Base-by-base conservation (phyloP, 2,329 filamentous ascomycete species). In the Calonectria leucothoes region DNA sequence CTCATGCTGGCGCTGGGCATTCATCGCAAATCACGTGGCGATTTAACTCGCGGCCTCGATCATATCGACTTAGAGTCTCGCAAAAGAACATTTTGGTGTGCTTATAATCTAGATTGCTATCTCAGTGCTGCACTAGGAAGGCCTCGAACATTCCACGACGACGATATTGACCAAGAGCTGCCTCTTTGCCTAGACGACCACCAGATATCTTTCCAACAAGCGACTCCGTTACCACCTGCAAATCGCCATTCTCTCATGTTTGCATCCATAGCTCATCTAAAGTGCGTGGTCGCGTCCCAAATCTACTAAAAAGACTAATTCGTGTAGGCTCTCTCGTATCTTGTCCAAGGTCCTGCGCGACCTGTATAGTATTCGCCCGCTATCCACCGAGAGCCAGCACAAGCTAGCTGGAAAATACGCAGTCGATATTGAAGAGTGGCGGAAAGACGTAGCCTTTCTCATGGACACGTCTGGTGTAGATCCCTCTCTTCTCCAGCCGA, bases 101-200 rank as follows among this genome's bases (percentile, higher is more conserved):
- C 90, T 0, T 93, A 93, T 77, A 90, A 88, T 17, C 82, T 93
- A 4, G 91, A 93, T 78, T 91, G 90, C 65, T 93, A 93, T 73
- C 85, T 94, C 15, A 91, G 91, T 69, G 89, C 90, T 25, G 89
- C 91, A 64, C 86, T 93, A 12, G 92, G 92, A 2, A 85, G 91
- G 23, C 92, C 92, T 1, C 83, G 89, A 20, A 87, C 91, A 2
- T 90, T 93, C 63, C 91, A 91, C 71, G 90, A 93, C 61, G 91
- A 93, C 55, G 91, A 93, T 69, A 92, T 93, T 65, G 91, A 93
- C 73, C 90, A 92, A 74, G 88, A 91, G 20, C 82, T 91, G 17
- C 91, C 91, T 0, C 83, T 85, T 10, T 82, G 84, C 27, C 85
- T 91, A 8, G 90, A 91, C 69, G 91, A 93, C n/a, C 71, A 86